Evolutionary conservation across 345 rosid genomes (phyloP).

Genomic region (Gossypium sturtianum): DNA sequence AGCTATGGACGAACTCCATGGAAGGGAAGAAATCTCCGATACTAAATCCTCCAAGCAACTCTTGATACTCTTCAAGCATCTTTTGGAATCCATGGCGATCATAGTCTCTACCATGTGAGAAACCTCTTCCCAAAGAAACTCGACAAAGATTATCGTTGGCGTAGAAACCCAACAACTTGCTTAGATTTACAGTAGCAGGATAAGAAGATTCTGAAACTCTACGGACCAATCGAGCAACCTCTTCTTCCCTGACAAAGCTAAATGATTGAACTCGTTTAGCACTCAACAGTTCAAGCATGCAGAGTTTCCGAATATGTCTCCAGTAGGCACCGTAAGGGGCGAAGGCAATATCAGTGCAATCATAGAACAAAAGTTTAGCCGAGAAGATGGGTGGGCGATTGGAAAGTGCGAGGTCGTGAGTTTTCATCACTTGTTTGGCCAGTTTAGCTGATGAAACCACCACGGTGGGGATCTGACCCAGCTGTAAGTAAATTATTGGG

Average conservation of each 20-base stretch:
- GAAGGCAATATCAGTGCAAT: slow-evolving; percentile 33
- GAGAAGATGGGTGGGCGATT: slow-evolving; percentile 35
- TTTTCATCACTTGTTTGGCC: slow-evolving; percentile 36
- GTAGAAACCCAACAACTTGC: slow-evolving; percentile 23
- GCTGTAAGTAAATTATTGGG: slow-evolving; percentile 33
- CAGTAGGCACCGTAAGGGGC: slow-evolving; percentile 40
- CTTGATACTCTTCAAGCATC: slow-evolving; percentile 35
- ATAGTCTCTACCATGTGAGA: slow-evolving; percentile 26
- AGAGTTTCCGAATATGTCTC: slow-evolving; percentile 36
- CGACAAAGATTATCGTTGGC: slow-evolving; percentile 34
- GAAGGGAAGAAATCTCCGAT: slow-evolving; percentile 39
- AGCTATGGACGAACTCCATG: slow-evolving; percentile 31
- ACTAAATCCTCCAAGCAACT: slow-evolving; percentile 31
- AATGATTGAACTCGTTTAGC: slow-evolving; percentile 32
- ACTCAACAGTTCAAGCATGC: slow-evolving; percentile 36
- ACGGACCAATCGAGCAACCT: slow-evolving; percentile 30
- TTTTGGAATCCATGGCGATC: slow-evolving; percentile 35
- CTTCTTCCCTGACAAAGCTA: slow-evolving; percentile 32
- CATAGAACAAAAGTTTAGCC: slow-evolving; percentile 32
- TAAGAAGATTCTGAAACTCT: slow-evolving; percentile 23
- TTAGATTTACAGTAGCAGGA: slow-evolving; percentile 22
- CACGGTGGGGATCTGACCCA: slow-evolving; percentile 41
- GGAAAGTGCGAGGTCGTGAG: slow-evolving; percentile 38
- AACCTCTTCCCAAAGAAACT: slow-evolving; percentile 28
- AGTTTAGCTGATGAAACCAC: slow-evolving; percentile 38